A percentile compares a stretch with the other conserved stretches of the same genome.
These are phyloP conservation scores for Pseudozyma hubeiensis DNA, from an alignment of 1,284 basidiomycete species.

Conservation along the genomic window DNA sequence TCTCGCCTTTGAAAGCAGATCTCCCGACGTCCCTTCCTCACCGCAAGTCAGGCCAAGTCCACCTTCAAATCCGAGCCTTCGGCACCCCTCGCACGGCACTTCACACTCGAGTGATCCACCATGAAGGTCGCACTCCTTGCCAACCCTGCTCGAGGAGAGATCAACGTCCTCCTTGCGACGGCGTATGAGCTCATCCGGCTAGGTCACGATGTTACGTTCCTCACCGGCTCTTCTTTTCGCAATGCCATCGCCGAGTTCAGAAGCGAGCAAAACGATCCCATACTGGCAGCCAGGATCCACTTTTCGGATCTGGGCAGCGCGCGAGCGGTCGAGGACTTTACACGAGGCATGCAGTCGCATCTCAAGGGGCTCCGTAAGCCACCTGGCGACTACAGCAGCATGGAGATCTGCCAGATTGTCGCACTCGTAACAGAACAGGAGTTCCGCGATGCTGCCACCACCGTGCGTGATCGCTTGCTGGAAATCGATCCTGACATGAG, in stretches of 20 bases:
- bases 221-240: constrained; percentile 38
- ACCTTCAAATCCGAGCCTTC: no score
- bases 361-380: constrained; percentile 30
- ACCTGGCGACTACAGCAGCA: constrained; percentile 35
- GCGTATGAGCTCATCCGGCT: constrained; percentile 34
- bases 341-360: constrained; percentile 28
- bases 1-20: no score
- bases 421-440: constrained; percentile 23
- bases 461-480: constrained; percentile 38
- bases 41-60: no score
- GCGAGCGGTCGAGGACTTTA: constrained; percentile 37
- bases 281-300: constrained; percentile 22
- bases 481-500: constrained; percentile 50
- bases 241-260: constrained; percentile 27
- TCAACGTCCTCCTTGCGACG: constrained; percentile 48
- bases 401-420: constrained; percentile 29
- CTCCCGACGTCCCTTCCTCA: no score
- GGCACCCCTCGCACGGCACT: neutral
- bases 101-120: neutral
- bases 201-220: constrained; percentile 31
- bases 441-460: constrained; percentile 38
- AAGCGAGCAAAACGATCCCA: constrained; percentile 18
- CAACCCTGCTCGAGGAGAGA: constrained; percentile 46
- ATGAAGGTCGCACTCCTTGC: constrained; percentile 50
- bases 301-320: constrained; percentile 22